Evolutionary conservation across 2,329 filamentous ascomycete species (phyloP).

Genomic region (Colletotrichum chrysophilum): DNA sequence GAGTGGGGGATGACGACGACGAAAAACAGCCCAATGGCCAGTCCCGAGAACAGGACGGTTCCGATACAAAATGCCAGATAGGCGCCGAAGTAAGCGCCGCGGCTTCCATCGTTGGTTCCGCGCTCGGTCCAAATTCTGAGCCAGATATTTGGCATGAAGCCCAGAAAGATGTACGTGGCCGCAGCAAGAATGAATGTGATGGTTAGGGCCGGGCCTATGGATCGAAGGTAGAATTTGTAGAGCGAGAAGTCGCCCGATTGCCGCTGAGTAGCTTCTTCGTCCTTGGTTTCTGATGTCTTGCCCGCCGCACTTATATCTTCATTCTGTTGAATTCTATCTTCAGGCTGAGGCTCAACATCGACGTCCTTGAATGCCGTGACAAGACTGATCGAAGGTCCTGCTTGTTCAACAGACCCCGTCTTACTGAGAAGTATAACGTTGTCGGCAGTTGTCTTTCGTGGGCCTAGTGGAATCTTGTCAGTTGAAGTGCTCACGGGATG

Average conservation of each 20-base stretch:
- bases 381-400: neutral
- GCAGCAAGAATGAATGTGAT: slow-evolving; percentile 16
- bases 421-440: neutral
- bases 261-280: neutral
- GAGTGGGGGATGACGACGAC: slow-evolving; percentile 5
- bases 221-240: neutral
- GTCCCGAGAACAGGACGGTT: neutral
- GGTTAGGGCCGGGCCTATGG: neutral
- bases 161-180: neutral
- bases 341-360: neutral
- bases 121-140: slow-evolving; percentile 13
- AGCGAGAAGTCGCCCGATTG: slow-evolving; percentile 5
- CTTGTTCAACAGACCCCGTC: neutral
- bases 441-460: neutral
- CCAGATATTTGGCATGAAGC: slow-evolving; percentile 9
- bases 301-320: neutral
- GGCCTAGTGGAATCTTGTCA: neutral
- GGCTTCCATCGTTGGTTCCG: neutral
- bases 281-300: neutral
- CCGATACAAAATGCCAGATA: neutral
- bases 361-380: neutral
- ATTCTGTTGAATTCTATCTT: neutral
- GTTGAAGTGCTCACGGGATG: neutral
- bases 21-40: neutral
- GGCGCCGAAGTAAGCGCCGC: neutral